These are phyloP conservation scores for Trichoderma erinaceum DNA, from an alignment of 495 filamentous ascomycete genomes.

Conservation along the genomic window DNA sequence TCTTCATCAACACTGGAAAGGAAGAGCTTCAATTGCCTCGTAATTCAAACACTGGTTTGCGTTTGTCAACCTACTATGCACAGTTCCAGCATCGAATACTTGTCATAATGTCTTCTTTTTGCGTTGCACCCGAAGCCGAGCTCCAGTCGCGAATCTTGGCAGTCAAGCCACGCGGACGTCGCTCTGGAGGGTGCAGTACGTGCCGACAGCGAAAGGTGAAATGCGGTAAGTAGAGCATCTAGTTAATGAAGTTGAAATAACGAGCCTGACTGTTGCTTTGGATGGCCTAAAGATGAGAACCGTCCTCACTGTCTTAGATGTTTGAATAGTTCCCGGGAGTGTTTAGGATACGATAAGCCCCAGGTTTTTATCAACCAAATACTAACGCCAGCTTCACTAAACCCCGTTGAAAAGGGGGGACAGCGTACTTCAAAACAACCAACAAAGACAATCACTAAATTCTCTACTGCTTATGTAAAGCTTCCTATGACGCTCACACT, in stretches of 20 bases:
- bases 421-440: background rate
- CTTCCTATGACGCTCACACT: background rate
- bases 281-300: background rate
- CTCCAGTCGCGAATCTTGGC: background rate
- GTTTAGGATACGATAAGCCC: background rate
- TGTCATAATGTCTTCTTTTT: background rate
- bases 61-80: background rate
- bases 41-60: too few species aligned
- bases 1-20: background rate
- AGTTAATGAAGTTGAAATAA: background rate
- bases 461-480: background rate
- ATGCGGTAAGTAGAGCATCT: background rate
- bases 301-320: background rate
- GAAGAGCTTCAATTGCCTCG: background rate
- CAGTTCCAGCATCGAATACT: background rate
- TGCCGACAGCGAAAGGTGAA: conserved; percentile 1
- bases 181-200: background rate
- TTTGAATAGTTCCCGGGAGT: background rate
- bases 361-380: background rate
- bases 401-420: background rate
- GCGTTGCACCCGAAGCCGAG: background rate
- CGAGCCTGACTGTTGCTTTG: background rate
- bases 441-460: background rate
- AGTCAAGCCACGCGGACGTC: background rate
- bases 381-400: background rate